Base-by-base conservation (phyloP, 2,329 filamentous ascomycete species). In the Clonostachys rosea region DNA sequence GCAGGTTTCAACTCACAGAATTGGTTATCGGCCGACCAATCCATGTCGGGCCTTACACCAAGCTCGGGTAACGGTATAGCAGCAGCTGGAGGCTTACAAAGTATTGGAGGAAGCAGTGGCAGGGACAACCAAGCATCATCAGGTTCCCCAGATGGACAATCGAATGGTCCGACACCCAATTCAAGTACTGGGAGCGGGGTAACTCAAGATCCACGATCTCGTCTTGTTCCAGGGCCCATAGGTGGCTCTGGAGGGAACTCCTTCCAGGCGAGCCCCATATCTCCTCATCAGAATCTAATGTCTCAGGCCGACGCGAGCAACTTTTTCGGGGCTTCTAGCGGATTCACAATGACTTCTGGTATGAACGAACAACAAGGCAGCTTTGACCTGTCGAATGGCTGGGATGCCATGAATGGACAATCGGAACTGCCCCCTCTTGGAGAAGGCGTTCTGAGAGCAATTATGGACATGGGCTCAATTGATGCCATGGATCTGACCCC, bases 401-500 rank as follows among this genome's bases (percentile, higher is more conserved):
- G 79, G 77, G 56, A 63, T 34, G 62, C 70, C 42, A 56, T 73
- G 34, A 55, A 63, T 39, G 65, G 64, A 34, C 61, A 68, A 8
- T 36, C 50, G 16, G 73, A 69, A 9, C 75, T 81, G 65, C 75
- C 76, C 17, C 76, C 76, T 6, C 73, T 80, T 13, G 73, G 77
- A 0, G 79, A 83, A 43, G 78, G 79, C 0, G 72, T 84, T 40
- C 61, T 84, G 42, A 68, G 76, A 48, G 74, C 77, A 9, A 63
- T 83, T 47, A 79, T 82, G 73, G 76, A 73, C 47, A 74, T 83
- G 66, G 75, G 75, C 8, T 70, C 78, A 0, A 79, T 84, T 72
- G 79, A 84, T 52, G 73, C 74, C 11, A 81, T 84, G 75, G 79
- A 80, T 52, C 62, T 78, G 49, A 40, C 34, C n/a, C 37, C 41